Evolutionary conservation across 2,329 filamentous ascomycete genomes (phyloP).

Genomic region (Thermothelomyces thermophilus): DNA sequence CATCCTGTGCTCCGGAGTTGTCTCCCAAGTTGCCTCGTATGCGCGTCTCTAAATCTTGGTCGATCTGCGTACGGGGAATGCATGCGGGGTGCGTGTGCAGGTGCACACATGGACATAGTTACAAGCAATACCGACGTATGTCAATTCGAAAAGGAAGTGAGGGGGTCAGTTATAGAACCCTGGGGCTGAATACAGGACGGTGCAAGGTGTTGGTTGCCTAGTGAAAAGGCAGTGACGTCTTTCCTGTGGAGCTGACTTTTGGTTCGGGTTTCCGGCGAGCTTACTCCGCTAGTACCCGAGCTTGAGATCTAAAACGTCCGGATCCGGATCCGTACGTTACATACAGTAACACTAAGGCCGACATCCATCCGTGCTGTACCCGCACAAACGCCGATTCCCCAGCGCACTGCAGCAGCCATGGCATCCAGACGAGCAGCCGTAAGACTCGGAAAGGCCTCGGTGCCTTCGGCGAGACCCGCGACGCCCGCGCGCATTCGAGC

Average conservation of each 20-base stretch:
- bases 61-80: no score
- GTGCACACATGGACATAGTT: no score
- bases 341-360: not conserved
- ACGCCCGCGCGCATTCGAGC: not conserved
- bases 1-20: no score
- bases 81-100: no score
- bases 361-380: not conserved
- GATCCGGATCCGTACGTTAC: no score
- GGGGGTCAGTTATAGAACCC: no score
- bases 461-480: not conserved
- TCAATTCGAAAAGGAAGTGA: no score
- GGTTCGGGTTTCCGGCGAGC: constrained; percentile 1
- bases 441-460: not conserved
- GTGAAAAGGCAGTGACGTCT: not conserved
- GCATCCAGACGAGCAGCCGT: constrained; percentile 5
- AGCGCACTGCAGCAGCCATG: not conserved
- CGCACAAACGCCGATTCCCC: not conserved
- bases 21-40: no score
- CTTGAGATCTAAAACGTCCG: no score
- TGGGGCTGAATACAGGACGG: not conserved
- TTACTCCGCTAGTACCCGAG: no score
- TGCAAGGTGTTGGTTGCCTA: not conserved
- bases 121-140: no score
- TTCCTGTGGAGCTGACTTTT: constrained; percentile 10
- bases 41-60: no score